Conservation (phyloP, 176 grass and related monocot genomes). For the Juncus inflexus region DNA sequence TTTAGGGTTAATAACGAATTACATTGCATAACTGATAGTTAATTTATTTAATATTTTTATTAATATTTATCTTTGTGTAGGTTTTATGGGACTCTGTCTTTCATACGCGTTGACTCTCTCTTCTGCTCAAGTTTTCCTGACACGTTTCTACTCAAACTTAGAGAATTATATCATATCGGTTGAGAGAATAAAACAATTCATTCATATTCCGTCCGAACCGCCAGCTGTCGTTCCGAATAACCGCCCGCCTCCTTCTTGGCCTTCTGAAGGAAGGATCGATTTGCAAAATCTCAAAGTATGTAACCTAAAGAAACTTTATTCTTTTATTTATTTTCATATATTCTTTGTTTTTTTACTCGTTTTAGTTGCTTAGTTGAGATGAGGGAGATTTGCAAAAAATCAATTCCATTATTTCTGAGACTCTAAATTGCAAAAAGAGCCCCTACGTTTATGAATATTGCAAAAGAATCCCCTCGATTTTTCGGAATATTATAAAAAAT, state of each 20-base stretch:
- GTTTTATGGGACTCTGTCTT: slow-evolving; percentile 79
- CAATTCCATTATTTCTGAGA: not conserved
- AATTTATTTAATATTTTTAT: too few relatives aligned
- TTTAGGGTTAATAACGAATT: too few relatives aligned
- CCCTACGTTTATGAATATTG: not conserved
- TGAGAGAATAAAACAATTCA: slow-evolving; percentile 84
- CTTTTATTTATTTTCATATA: not conserved
- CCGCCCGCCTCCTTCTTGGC: slow-evolving; percentile 62
- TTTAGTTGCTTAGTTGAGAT: not conserved
- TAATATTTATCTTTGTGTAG: slow-evolving; percentile 32
- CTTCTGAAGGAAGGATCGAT: slow-evolving; percentile 70
- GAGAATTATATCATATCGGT: slow-evolving; percentile 89
- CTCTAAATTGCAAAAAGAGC: not conserved
- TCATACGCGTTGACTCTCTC: slow-evolving; percentile 78
- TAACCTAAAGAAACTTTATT: not conserved
- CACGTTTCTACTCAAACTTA: slow-evolving; percentile 74
- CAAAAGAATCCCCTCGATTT: too few relatives aligned
- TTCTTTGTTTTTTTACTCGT: not conserved
- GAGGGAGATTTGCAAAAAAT: not conserved
- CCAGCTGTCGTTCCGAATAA: slow-evolving; percentile 50
- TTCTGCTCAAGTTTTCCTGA: slow-evolving; percentile 68
- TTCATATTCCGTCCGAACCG: slow-evolving; percentile 66
- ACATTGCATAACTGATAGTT: too few relatives aligned
- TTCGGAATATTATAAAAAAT: too few relatives aligned
- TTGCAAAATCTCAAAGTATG: slow-evolving; percentile 77